Conservation (phyloP, 2,329 filamentous ascomycete genomes). For the Zymoseptoria brevis region DNA sequence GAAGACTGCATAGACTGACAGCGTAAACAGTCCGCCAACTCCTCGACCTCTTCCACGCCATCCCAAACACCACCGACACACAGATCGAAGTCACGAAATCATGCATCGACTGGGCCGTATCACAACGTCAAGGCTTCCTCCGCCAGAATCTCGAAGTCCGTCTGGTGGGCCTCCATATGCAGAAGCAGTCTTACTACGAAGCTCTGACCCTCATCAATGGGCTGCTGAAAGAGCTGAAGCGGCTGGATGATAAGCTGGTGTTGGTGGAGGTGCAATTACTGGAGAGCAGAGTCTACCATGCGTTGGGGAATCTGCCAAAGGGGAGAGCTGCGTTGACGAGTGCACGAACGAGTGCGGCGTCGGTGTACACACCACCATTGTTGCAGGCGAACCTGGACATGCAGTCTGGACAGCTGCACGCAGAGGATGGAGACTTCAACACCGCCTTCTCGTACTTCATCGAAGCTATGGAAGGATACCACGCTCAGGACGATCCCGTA, state of each 20-base stretch:
- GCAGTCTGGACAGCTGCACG: conserved; percentile 98
- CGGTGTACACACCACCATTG: conserved; percentile 91
- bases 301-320: conserved; percentile 92
- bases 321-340: conserved; percentile 89
- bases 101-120: conserved; percentile 98
- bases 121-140: conserved; percentile 89
- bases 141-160: conserved; percentile 97
- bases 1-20: background rate
- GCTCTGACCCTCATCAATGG: conserved; percentile 94
- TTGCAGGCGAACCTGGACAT: conserved; percentile 96
- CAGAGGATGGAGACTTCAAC: conserved; percentile 98
- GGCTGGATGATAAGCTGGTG: conserved; percentile 95
- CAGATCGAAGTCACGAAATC: conserved; percentile 95
- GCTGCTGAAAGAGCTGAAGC: conserved; percentile 91
- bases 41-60: conserved; percentile 87
- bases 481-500: conserved; percentile 75
- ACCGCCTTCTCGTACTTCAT: conserved; percentile 99
- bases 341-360: conserved; percentile 88
- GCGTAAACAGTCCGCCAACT: conserved; percentile 66
- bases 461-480: conserved; percentile 94
- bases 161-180: conserved; percentile 89
- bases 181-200: conserved; percentile 96
- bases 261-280: conserved; percentile 96
- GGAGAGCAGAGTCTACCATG: conserved; percentile 95
- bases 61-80: conserved; percentile 88